Evolutionary conservation across 192 early-diverging fungal genomes (phyloP).

Genomic region (Mortierella alpina): DNA sequence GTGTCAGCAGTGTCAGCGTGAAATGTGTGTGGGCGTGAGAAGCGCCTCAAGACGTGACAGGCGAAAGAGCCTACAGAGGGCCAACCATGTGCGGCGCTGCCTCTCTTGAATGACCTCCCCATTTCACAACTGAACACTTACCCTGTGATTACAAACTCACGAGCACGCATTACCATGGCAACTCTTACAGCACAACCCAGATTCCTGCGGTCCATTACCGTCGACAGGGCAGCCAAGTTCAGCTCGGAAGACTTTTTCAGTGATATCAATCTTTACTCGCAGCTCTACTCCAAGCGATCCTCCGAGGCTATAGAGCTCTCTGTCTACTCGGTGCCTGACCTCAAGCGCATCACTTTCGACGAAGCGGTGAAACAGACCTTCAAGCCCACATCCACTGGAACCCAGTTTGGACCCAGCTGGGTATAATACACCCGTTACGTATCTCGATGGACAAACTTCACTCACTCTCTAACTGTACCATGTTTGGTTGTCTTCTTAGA

Average conservation of each 20-base stretch:
- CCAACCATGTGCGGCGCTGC: not conserved
- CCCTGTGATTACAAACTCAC: too few relatives aligned
- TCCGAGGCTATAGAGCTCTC: conserved; percentile 64
- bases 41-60: too few relatives aligned
- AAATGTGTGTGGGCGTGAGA: too few relatives aligned
- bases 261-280: conserved; percentile 66
- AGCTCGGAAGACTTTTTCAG: conserved; percentile 56
- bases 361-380: conserved; percentile 81
- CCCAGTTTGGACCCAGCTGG: conserved; percentile 89
- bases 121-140: not conserved
- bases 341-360: conserved; percentile 77
- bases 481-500: conserved; percentile 48
- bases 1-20: too few relatives aligned
- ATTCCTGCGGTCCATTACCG: conserved; percentile 74
- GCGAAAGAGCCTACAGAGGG: not conserved
- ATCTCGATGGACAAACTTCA: too few relatives aligned
- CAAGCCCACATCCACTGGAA: conserved; percentile 74
- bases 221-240: conserved; percentile 80
- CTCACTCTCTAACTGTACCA: not conserved
- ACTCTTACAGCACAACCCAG: conserved; percentile 50
- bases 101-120: not conserved
- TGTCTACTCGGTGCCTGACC: conserved; percentile 76
- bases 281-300: conserved; percentile 60
- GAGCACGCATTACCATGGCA: conserved; percentile 11
- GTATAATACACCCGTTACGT: conserved; percentile 30